phyloP scores from a whole-genome alignment of 2,329 filamentous ascomycete genomes.

The Fusarium kyushuense region DNA sequence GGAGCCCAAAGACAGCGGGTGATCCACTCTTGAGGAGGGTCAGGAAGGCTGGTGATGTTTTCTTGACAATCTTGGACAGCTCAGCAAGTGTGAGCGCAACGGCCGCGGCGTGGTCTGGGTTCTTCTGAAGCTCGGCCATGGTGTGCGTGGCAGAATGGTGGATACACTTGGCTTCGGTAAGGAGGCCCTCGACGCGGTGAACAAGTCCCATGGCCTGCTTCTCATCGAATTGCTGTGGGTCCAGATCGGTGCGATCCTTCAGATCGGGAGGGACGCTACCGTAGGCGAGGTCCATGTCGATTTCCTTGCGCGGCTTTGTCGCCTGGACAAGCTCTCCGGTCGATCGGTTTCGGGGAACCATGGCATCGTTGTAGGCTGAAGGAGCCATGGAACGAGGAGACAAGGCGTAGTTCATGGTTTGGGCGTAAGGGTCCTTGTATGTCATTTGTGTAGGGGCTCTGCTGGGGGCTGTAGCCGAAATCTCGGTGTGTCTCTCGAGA shows the following conservation, averaged over 20 bases:
- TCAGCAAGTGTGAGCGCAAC: slow-evolving; percentile 94
- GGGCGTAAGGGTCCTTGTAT: slow-evolving; percentile 54
- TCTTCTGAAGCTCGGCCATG: slow-evolving; percentile 77
- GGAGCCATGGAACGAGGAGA: slow-evolving; percentile 46
- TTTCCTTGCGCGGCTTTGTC: slow-evolving; percentile 59
- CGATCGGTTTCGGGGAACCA: slow-evolving; percentile 55
- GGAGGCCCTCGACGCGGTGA: slow-evolving; percentile 77
- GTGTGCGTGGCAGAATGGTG: slow-evolving; percentile 86
- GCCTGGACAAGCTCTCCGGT: slow-evolving; percentile 53
- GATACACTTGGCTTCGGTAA: slow-evolving; percentile 89
- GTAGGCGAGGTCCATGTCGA: slow-evolving; percentile 94
- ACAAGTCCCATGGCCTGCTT: slow-evolving; percentile 71
- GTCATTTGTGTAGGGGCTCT: slow-evolving; percentile 55
- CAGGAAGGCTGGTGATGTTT: slow-evolving; percentile 86
- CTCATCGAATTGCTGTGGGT: slow-evolving; percentile 65
- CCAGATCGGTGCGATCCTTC: slow-evolving; percentile 61
- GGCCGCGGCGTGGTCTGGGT: slow-evolving; percentile 89
- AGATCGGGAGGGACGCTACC: slow-evolving; percentile 82
- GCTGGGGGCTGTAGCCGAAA: slow-evolving; percentile 63
- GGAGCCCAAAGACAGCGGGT: slow-evolving; percentile 85
- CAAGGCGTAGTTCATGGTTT: slow-evolving; percentile 56
- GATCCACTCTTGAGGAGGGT: slow-evolving; percentile 81
- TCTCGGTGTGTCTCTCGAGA: slow-evolving; percentile 65
- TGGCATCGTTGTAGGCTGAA: slow-evolving; percentile 42
- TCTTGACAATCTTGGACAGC: slow-evolving; percentile 82